These are phyloP conservation scores for Paratinospora sagittata DNA, from an alignment of 164 flowering plant species.

Conservation along the genomic window DNA sequence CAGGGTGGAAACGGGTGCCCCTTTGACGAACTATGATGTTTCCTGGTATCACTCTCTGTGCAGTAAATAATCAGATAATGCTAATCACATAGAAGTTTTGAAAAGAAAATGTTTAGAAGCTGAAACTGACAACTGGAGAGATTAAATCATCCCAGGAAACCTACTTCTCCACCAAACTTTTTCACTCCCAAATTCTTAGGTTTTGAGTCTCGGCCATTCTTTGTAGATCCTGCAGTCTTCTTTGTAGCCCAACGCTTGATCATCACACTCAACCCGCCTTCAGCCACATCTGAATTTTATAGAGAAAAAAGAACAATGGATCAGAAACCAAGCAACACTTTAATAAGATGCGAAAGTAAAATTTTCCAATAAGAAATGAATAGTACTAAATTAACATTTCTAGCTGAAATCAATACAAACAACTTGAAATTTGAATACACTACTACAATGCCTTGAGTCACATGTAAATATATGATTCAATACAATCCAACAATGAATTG, in stretches of 20 bases:
- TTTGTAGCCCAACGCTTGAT: conserved; percentile 95
- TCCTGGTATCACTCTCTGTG: conserved; percentile 89
- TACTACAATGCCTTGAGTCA: too few species aligned
- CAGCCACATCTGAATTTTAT: conserved; percentile 42
- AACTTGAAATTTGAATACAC: too few species aligned
- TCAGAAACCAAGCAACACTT: not conserved
- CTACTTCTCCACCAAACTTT: conserved; percentile 98
- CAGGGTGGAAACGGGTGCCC: conserved; percentile 94
- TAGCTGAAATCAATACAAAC: too few species aligned
- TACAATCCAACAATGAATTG: too few species aligned
- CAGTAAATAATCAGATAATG: not conserved
- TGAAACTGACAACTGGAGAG: not conserved
- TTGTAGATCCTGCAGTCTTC: conserved; percentile 88
- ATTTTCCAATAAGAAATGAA: not conserved
- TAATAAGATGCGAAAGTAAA: not conserved
- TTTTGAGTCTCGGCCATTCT: conserved; percentile 92
- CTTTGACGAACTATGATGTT: conserved; percentile 92
- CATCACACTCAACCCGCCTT: conserved; percentile 57
- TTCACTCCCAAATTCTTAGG: conserved; percentile 92
- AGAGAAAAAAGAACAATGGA: not conserved
- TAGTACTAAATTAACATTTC: too few species aligned
- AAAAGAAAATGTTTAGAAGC: not conserved
- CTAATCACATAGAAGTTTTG: not conserved
- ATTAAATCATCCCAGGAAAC: not conserved
- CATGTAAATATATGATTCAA: too few species aligned